Percentiles rank a stretch among this genome's conserved stretches.
Evolutionary conservation across 495 filamentous ascomycete genomes (phyloP).

Genomic region (Hypomontagnella submonticulosa): DNA sequence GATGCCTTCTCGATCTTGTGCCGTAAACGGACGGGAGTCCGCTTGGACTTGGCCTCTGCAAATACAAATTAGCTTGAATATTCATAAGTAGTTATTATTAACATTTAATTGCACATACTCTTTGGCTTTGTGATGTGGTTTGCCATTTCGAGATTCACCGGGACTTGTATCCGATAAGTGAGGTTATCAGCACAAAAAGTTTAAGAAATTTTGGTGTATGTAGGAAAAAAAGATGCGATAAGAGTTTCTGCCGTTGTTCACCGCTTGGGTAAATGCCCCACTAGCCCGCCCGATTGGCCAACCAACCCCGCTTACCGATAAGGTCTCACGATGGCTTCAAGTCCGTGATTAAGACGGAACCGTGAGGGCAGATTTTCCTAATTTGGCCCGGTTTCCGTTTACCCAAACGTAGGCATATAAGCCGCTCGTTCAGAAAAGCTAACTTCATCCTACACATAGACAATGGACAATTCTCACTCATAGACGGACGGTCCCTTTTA

Average conservation of each 20-base stretch:
- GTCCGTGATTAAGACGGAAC: conserved; percentile 12
- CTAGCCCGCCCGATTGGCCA: conserved; percentile 36
- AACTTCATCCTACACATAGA: conserved; percentile 2
- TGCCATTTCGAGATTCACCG: conserved; percentile 48
- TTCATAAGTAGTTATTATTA: background rate
- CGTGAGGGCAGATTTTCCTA: conserved; percentile 44
- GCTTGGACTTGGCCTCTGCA: conserved; percentile 93
- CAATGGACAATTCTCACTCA: background rate
- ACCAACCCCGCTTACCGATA: conserved; percentile 34
- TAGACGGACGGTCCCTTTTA: background rate
- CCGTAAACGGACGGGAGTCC: conserved; percentile 84
- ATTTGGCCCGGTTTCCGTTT: conserved; percentile 19
- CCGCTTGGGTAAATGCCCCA: conserved; percentile 51
- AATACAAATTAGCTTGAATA: conserved; percentile 18
- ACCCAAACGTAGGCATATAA: conserved; percentile 10
- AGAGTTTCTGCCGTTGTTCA: conserved; percentile 51
- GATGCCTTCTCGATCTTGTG: conserved; percentile 97
- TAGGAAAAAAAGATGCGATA: conserved; percentile 11
- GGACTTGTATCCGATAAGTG: conserved; percentile 13
- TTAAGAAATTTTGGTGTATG: conserved; percentile 35
- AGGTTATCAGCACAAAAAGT: conserved; percentile 38
- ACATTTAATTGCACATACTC: conserved; percentile 51
- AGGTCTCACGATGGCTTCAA: conserved; percentile 34
- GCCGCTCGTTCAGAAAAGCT: background rate
- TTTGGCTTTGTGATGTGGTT: conserved; percentile 64